Conservation (phyloP, 306 rosid species). For the Sphenostylis stenocarpa region DNA sequence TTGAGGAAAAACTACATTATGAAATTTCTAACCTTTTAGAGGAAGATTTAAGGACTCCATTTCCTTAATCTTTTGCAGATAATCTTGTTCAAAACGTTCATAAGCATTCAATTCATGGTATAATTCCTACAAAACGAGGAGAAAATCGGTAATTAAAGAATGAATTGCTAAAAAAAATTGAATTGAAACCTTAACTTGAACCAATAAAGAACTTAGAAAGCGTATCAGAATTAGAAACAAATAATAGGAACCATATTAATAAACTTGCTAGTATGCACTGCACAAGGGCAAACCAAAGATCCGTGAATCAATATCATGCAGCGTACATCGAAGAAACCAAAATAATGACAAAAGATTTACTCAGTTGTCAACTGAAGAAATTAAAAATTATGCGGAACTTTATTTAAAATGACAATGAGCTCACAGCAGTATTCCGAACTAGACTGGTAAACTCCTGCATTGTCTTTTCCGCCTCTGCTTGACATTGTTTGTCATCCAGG, state of each 20-base stretch:
- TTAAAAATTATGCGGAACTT: not conserved
- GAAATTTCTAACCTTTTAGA: constrained; percentile 62
- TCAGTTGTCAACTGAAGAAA: constrained; percentile 21
- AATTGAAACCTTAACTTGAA: constrained; percentile 1
- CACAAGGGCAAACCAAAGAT: not conserved
- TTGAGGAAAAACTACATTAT: not conserved
- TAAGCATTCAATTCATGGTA: constrained; percentile 72
- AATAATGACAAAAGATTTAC: constrained; percentile 23
- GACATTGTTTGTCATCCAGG: constrained; percentile 43
- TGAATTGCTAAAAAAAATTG: not conserved
- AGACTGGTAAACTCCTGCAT: constrained; percentile 68
- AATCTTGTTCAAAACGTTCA: constrained; percentile 90
- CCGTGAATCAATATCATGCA: constrained; percentile 21
- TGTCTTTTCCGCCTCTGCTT: constrained; percentile 62
- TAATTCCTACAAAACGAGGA: constrained; percentile 58
- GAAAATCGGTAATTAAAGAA: constrained; percentile 31
- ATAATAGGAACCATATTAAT: constrained; percentile 6
- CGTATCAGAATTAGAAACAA: not conserved
- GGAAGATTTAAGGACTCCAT: constrained; percentile 73
- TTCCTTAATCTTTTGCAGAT: constrained; percentile 67
- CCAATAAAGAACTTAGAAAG: not conserved
- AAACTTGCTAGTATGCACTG: not conserved
- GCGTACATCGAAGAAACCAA: constrained; percentile 25
- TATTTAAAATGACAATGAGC: constrained; percentile 39
- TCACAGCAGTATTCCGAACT: constrained; percentile 78